Evolutionary conservation across 2,329 filamentous ascomycete species (phyloP).

Genomic region (Drechslera avenae): DNA sequence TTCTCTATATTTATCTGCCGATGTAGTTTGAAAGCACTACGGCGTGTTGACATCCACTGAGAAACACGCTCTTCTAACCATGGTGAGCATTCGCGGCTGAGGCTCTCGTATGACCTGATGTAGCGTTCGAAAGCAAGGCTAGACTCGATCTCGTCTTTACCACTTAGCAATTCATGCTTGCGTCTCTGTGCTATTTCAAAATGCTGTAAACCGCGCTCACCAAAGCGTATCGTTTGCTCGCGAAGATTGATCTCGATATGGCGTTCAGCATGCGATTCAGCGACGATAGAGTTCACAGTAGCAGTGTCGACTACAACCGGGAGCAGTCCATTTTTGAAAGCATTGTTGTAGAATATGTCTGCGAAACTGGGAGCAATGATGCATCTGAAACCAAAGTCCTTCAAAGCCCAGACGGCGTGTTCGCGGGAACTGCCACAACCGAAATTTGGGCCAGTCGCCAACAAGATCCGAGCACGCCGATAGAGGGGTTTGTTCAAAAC

Average conservation of each 20-base stretch:
- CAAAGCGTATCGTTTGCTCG: conserved; percentile 74
- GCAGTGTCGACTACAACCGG: conserved; percentile 76
- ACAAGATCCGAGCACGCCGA: conserved; percentile 82
- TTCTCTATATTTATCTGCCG: no score
- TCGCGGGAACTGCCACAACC: conserved; percentile 92
- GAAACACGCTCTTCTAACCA: no score
- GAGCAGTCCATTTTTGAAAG: conserved; percentile 99
- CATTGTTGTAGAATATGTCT: conserved; percentile 99
- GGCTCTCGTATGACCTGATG: no score
- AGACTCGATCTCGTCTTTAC: no score
- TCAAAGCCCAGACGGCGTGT: conserved; percentile 94
- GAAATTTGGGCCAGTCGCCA: conserved; percentile 91
- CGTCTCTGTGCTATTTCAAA: no score
- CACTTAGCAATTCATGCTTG: no score
- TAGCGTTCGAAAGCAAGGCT: no score
- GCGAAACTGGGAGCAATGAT: conserved; percentile 87
- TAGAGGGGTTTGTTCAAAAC: conserved; percentile 91
- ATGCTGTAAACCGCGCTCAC: no score
- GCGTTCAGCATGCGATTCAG: conserved; percentile 75
- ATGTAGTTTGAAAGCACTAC: no score
- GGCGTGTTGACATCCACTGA: no score
- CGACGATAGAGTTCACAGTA: conserved; percentile 71
- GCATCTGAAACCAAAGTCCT: conserved; percentile 95
- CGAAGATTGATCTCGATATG: conserved; percentile 90
- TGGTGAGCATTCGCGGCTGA: no score